A percentile compares a stretch with the other conserved stretches of the same genome.
Evolutionary conservation across 106 monocot genomes (phyloP).

Genomic region (Acorus calamus): DNA sequence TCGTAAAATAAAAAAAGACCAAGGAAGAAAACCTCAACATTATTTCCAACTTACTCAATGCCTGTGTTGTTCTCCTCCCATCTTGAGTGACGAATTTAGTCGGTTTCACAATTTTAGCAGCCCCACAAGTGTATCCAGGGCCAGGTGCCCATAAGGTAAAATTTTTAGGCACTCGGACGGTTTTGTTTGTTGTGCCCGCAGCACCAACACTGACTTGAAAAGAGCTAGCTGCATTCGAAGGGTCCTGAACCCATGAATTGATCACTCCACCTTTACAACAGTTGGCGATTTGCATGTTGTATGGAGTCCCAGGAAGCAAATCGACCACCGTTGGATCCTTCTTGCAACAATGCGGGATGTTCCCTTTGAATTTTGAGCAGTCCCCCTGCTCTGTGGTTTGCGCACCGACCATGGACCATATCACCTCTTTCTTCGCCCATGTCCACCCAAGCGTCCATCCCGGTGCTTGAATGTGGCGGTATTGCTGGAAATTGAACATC

Average conservation of each 20-base stretch:
- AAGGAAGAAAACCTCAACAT: neutral
- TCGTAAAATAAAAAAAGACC: no score
- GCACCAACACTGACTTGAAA: constrained; percentile 64
- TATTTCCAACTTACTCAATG: constrained; percentile 45
- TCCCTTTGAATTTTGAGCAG: constrained; percentile 58
- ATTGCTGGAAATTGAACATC: constrained; percentile 70
- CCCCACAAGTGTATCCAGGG: constrained; percentile 70
- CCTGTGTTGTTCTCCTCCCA: constrained; percentile 78
- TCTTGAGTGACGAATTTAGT: constrained; percentile 44
- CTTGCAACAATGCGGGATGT: constrained; percentile 61
- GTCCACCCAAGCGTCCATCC: constrained; percentile 78
- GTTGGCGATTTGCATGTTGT: constrained; percentile 70
- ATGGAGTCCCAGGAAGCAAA: constrained; percentile 68
- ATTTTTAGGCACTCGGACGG: constrained; percentile 54
- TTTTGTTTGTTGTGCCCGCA: constrained; percentile 64
- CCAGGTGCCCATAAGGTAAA: constrained; percentile 64
- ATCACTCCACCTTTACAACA: constrained; percentile 82
- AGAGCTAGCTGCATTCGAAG: constrained; percentile 41
- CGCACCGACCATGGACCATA: constrained; percentile 59
- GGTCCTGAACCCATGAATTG: constrained; percentile 58
- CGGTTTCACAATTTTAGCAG: constrained; percentile 41
- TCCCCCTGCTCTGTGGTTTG: constrained; percentile 75
- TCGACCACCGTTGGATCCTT: constrained; percentile 52
- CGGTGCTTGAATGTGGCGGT: constrained; percentile 70
- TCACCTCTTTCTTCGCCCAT: constrained; percentile 73